A percentile compares a stretch with the other conserved stretches of the same genome.
Conservation (phyloP, 1,284 basidiomycete species). For the Marasmius sp. region DNA sequence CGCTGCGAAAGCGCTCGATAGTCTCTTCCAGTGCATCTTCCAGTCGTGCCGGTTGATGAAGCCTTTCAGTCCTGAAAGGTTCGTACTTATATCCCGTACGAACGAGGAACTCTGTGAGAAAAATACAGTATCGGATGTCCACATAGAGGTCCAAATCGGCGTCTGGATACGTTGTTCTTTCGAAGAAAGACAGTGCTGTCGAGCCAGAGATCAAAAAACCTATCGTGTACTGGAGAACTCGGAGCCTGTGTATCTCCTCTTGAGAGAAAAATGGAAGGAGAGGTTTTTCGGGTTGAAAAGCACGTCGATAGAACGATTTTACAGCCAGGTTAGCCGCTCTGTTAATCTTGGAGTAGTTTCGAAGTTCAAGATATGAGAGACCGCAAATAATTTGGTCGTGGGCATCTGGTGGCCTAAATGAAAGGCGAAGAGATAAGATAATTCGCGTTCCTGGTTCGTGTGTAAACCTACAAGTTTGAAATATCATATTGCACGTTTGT, state of each 20-base stretch:
- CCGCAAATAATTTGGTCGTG: slow-evolving; percentile 6
- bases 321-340: background rate
- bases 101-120: slow-evolving; percentile 1
- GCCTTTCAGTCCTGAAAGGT: background rate
- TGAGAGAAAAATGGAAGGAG: background rate
- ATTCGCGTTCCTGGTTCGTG: too few species aligned
- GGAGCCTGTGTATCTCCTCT: slow-evolving; percentile 1
- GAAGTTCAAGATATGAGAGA: background rate
- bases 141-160: slow-evolving; percentile 9
- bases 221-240: background rate
- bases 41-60: background rate
- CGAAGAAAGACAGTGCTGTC: slow-evolving; percentile 7
- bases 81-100: background rate
- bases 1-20: background rate
- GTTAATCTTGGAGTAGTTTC: background rate
- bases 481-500: too few species aligned
- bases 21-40: background rate
- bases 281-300: slow-evolving; percentile 6
- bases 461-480: too few species aligned
- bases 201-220: slow-evolving; percentile 9
- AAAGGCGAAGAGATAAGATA: too few species aligned
- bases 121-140: background rate
- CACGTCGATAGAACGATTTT: slow-evolving; percentile 6
- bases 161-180: background rate
- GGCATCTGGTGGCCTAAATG: background rate